A percentile compares a stretch with the other conserved stretches of the same genome.
Conservation (phyloP, 805 yeast genomes). For the Candida nitratophila region DNA sequence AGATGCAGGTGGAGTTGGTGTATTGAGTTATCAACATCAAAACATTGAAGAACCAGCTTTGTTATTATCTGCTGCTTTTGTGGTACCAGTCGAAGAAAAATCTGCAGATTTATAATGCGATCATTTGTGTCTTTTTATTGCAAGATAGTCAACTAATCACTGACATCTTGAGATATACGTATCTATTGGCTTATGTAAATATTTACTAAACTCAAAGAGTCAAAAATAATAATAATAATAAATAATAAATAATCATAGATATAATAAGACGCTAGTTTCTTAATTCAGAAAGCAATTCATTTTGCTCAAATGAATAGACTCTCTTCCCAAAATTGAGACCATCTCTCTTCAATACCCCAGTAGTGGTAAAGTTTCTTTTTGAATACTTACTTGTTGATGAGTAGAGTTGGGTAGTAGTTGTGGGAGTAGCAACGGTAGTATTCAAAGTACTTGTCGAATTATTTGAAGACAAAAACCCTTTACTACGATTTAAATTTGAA, state of each 20-base stretch:
- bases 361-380: constrained; percentile 12
- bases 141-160: no score
- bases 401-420: background rate
- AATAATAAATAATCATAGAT: background rate
- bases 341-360: background rate
- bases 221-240: no score
- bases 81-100: constrained; percentile 60
- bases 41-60: constrained; percentile 83
- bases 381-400: background rate
- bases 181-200: no score
- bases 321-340: constrained; percentile 18
- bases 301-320: constrained; percentile 46
- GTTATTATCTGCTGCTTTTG: constrained; percentile 75
- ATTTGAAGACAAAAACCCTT: no score
- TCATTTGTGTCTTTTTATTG: no score
- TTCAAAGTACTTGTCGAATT: no score
- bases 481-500: no score
- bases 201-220: no score
- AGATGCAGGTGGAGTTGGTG: constrained; percentile 96
- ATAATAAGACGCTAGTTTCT: constrained; percentile 11
- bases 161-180: background rate
- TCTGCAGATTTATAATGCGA: constrained; percentile 23
- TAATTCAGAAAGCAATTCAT: constrained; percentile 40
- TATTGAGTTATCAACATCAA: constrained; percentile 82
- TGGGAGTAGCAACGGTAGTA: no score